These are phyloP conservation scores for Deinandra increscens DNA, from an alignment of 129 eudicot genomes.

Conservation along the genomic window DNA sequence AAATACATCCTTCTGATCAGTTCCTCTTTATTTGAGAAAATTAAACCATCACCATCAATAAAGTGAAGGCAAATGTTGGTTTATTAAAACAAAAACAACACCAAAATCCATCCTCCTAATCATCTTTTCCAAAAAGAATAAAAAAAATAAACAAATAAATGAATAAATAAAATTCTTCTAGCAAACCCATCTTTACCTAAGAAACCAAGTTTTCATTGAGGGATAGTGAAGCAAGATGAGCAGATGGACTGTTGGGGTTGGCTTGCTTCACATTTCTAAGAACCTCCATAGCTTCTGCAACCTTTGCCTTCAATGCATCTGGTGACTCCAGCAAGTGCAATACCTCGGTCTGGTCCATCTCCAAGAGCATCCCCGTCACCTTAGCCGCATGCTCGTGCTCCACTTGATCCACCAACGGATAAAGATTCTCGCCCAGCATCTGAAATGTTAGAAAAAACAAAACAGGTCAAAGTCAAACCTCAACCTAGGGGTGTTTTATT, in stretches of 20 bases:
- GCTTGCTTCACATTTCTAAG: not conserved
- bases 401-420: conserved; percentile 1
- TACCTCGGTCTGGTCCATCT: not conserved
- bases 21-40: no score
- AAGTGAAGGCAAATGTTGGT: no score
- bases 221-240: not conserved
- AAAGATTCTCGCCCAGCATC: not conserved
- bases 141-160: no score
- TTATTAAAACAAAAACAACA: no score
- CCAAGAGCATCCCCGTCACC: conserved; percentile 2
- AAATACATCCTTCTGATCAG: no score
- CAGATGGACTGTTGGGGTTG: not conserved
- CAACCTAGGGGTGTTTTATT: not conserved
- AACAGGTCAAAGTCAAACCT: not conserved
- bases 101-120: no score
- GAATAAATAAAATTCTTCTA: no score
- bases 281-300: not conserved
- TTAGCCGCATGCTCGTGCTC: conserved; percentile 9
- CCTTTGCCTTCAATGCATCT: not conserved
- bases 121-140: no score
- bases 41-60: no score
- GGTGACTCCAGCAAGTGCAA: conserved; percentile 1
- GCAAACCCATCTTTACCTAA: not conserved
- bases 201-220: not conserved
- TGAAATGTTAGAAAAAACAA: no score